A percentile compares a stretch with the other conserved stretches of the same genome.
These are phyloP conservation scores for Lodderomyces elongisporus DNA, from an alignment of 1,139 yeast genomes.

Conservation along the genomic window DNA sequence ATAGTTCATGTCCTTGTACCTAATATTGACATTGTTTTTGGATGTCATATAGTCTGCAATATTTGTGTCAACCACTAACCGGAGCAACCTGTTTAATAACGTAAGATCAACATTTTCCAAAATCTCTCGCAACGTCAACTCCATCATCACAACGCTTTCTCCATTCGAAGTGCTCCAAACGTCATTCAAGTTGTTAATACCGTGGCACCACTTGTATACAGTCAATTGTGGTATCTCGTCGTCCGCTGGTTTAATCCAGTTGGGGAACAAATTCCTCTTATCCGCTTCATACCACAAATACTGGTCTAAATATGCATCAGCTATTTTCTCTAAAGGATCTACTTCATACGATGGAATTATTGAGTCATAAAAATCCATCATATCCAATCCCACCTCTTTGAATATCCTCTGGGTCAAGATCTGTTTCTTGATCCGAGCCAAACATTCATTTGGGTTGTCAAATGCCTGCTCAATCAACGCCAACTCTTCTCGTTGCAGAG, in stretches of 20 bases:
- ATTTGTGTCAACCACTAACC: constrained; percentile 82
- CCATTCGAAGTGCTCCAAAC: constrained; percentile 80
- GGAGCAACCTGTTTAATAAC: constrained; percentile 69
- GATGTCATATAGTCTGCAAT: constrained; percentile 95
- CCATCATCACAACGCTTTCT: constrained; percentile 78
- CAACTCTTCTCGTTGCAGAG: constrained; percentile 85
- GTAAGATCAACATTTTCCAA: constrained; percentile 88
- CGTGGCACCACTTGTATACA: constrained; percentile 94
- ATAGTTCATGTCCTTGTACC: constrained; percentile 94
- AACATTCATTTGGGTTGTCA: constrained; percentile 92
- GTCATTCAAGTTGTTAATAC: constrained; percentile 71
- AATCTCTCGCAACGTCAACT: constrained; percentile 63
- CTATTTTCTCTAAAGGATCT: constrained; percentile 90
- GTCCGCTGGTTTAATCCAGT: constrained; percentile 95
- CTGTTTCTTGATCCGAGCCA: constrained; percentile 77
- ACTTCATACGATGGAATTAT: constrained; percentile 81
- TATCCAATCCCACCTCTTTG: constrained; percentile 80
- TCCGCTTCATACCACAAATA: constrained; percentile 96
- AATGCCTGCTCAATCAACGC: constrained; percentile 94
- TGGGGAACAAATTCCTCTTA: constrained; percentile 80
- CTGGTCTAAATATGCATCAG: constrained; percentile 95
- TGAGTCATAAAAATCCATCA: constrained; percentile 89
- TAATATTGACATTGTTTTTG: constrained; percentile 74
- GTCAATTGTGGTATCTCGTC: constrained; percentile 88
- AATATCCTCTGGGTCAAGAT: constrained; percentile 86